A percentile compares a stretch with the other conserved stretches of the same genome.
phyloP scores from a whole-genome alignment of 352 stramenopile species.

The Globisporangium sylvaticum region DNA sequence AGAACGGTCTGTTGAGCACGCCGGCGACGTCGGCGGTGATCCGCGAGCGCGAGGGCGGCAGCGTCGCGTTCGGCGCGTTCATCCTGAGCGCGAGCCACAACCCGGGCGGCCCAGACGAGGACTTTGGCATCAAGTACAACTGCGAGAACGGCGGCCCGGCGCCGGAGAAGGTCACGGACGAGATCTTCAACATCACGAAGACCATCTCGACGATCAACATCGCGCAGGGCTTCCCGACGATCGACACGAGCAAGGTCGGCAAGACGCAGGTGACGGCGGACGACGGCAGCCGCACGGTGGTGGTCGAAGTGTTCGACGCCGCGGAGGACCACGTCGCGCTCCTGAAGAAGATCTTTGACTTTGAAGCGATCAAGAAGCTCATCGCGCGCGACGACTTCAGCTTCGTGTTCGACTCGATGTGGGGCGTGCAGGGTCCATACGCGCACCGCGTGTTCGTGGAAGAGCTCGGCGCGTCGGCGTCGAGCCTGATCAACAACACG shows the following conservation, averaged over 20 bases:
- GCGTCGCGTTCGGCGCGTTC: conserved; percentile 93
- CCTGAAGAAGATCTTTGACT: conserved; percentile 98
- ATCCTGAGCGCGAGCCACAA: conserved; percentile 99
- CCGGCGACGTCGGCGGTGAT: conserved; percentile 97
- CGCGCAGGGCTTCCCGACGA: conserved; percentile 69
- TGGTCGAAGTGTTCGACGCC: conserved; percentile 96
- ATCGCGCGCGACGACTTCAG: conserved; percentile 91
- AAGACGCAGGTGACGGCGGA: conserved; percentile 75
- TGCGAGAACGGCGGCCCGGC: conserved; percentile 96
- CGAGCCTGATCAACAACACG: conserved; percentile 89
- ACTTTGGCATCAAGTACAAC: conserved; percentile 99
- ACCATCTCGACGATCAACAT: conserved; percentile 95
- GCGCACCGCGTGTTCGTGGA: conserved; percentile 95
- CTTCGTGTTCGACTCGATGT: conserved; percentile 98
- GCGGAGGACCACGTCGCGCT: conserved; percentile 94
- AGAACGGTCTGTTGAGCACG: conserved; percentile 96
- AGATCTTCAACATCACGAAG: conserved; percentile 95
- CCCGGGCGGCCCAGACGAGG: conserved; percentile 95
- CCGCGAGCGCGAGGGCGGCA: conserved; percentile 91
- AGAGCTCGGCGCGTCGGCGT: conserved; percentile 87
- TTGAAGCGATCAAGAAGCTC: conserved; percentile 92
- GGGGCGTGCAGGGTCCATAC: conserved; percentile 96
- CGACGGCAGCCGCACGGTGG: conserved; percentile 88
- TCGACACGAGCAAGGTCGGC: conserved; percentile 71
- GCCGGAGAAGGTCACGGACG: conserved; percentile 96